Evolutionary conservation across 108 stramenopile species (phyloP).

Genomic region (Cylindrotheca closterium): DNA sequence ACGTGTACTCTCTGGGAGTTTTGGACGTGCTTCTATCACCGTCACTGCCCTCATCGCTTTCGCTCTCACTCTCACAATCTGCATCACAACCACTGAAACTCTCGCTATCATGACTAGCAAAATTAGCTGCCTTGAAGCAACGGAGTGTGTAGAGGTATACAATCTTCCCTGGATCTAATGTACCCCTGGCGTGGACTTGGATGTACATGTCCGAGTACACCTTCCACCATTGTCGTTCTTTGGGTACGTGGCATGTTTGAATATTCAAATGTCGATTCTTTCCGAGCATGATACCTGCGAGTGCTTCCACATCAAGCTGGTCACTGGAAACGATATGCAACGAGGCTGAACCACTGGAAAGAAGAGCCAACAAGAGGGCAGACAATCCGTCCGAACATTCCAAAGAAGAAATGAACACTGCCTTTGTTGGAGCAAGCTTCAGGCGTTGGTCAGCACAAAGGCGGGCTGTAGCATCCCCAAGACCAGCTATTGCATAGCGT

Average conservation of each 20-base stretch:
- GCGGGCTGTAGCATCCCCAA: conserved; percentile 59
- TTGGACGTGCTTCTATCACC: too few relatives aligned
- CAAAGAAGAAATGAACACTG: conserved; percentile 33
- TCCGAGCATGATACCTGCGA: conserved; percentile 18
- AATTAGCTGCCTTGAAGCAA: too few relatives aligned
- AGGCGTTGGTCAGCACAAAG: conserved; percentile 70
- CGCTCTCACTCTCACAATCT: too few relatives aligned
- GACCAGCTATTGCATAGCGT: conserved; percentile 63
- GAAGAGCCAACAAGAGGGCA: conserved; percentile 51
- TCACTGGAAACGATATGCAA: conserved; percentile 29
- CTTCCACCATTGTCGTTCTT: conserved; percentile 50
- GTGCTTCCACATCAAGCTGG: conserved; percentile 14
- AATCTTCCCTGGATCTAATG: neutral
- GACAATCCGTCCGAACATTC: conserved; percentile 47
- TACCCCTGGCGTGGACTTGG: conserved; percentile 32
- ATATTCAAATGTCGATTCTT: conserved; percentile 27
- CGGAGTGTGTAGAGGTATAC: neutral
- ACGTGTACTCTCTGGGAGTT: neutral
- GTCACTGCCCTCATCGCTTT: too few relatives aligned
- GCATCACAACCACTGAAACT: too few relatives aligned
- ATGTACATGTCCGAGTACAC: conserved; percentile 66
- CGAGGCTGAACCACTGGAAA: conserved; percentile 44
- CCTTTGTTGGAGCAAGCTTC: conserved; percentile 43
- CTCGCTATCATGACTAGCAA: too few relatives aligned
- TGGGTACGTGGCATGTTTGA: conserved; percentile 44